A percentile compares a stretch with the other conserved stretches of the same genome.
Evolutionary conservation across 306 rosid genomes (phyloP).

Genomic region (Medicago ruthenica): DNA sequence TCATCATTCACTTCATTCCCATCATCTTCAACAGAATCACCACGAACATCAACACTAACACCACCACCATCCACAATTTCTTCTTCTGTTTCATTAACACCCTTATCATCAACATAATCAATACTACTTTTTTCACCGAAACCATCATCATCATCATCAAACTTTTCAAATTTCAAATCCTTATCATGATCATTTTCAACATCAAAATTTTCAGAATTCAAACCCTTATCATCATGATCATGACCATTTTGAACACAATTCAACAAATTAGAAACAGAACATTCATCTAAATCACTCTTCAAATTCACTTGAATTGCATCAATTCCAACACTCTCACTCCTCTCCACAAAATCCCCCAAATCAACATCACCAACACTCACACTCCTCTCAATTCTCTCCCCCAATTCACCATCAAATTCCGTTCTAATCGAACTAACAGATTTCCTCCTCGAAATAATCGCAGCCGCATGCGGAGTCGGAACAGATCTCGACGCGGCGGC

Average conservation of each 20-base stretch:
- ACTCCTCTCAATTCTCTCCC: constrained; percentile 45
- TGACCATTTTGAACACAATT: constrained; percentile 40
- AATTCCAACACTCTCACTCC: background rate
- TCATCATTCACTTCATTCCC: constrained; percentile 45
- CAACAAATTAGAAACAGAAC: constrained; percentile 20
- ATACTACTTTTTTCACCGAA: constrained; percentile 42
- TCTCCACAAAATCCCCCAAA: constrained; percentile 39
- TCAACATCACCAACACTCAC: constrained; percentile 31
- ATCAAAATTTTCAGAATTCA: constrained; percentile 17
- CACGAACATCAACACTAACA: background rate
- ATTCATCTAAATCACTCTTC: constrained; percentile 43
- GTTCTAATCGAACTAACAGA: no score
- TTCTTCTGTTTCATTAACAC: constrained; percentile 48
- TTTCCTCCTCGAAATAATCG: no score
- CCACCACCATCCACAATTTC: constrained; percentile 36
- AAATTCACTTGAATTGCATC: constrained; percentile 36
- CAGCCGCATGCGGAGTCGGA: constrained; percentile 86
- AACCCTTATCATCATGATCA: constrained; percentile 38
- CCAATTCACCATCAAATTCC: no score
- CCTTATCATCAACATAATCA: constrained; percentile 41
- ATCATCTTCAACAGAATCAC: constrained; percentile 34
- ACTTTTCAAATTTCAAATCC: constrained; percentile 37
- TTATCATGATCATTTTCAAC: constrained; percentile 36
- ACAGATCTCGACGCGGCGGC: constrained; percentile 89
- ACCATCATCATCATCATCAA: constrained; percentile 7